Base-by-base conservation (phyloP, 441 rosid genomes). In the Melastoma candidum region DNA sequence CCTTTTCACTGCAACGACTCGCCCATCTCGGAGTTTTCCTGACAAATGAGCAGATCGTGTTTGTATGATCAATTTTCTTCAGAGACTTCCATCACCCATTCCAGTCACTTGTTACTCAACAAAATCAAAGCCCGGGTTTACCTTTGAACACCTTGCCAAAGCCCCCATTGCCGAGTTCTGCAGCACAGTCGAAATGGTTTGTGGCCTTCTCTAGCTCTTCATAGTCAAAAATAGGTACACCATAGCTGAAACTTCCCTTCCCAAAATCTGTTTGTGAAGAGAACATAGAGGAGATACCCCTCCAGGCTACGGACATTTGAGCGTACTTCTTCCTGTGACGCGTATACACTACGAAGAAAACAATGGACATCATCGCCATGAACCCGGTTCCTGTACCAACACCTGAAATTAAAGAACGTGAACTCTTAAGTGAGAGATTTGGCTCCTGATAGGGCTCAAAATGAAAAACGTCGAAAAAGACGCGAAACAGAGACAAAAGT, bases 1-100 rank as follows among this genome's bases (percentile, higher is more conserved):
- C 27, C 63, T 45, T 43, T 59, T 59, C 2, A 50, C 63, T 25
- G 62, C 62, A 49, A 58, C 62, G n/a, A n/a, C n/a, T n/a, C n/a
- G n/a, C n/a, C n/a, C n/a, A n/a, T n/a, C n/a, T n/a, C n/a, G n/a
- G n/a, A n/a, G n/a, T n/a, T n/a, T n/a, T n/a, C n/a, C n/a, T n/a
- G n/a, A n/a, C n/a, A n/a, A n/a, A n/a, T n/a, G 0, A 11, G 36
- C 36, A 53, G 62, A 22, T 54, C 62, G 7, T 59, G 55, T 44
- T 52, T 46, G 2, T 3, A 29, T 11, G 27, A 4, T 25, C 12
- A 25, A 11, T 25, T 22, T 13, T 49, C 0, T 9, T 13, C 0
- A 49, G 27, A 26, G 27, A 2, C 53, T 5, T 49, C 27, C 14
- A 0, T 49, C 53, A 1, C 14, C 27, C 5, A 26, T 26, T 12